These are phyloP conservation scores for Eremochloa ophiuroides DNA, from an alignment of 176 grass and related monocot genomes.

Conservation along the genomic window DNA sequence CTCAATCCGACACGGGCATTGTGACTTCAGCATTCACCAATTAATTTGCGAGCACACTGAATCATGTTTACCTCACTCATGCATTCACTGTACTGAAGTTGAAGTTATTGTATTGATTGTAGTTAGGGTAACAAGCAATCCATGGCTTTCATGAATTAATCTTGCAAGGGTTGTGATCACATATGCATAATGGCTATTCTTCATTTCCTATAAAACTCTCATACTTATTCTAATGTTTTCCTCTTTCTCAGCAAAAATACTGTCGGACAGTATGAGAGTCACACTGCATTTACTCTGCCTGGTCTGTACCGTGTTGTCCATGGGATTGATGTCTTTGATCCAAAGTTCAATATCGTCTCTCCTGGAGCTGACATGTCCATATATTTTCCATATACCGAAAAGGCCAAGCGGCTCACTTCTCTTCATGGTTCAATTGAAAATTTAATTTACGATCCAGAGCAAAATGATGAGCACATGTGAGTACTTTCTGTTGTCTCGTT, in stretches of 20 bases:
- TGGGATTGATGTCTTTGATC: constrained; percentile 96
- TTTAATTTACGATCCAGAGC: constrained; percentile 73
- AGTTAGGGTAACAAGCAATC: background rate
- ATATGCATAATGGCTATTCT: background rate
- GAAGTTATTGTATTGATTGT: background rate
- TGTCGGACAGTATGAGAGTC: constrained; percentile 95
- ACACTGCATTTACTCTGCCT: constrained; percentile 82
- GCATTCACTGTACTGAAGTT: background rate
- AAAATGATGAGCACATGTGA: constrained; percentile 87
- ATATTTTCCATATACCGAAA: constrained; percentile 83
- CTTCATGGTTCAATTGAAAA: constrained; percentile 82
- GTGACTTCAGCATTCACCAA: background rate
- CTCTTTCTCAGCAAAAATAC: constrained; percentile 77
- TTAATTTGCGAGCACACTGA: background rate
- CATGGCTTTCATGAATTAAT: constrained; percentile 13
- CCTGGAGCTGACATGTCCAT: constrained; percentile 92
- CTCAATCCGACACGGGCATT: too few species aligned
- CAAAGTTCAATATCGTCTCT: constrained; percentile 97
- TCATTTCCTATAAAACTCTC: background rate
- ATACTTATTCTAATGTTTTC: background rate
- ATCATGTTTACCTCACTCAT: background rate
- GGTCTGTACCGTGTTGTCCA: constrained; percentile 82
- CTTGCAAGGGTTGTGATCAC: background rate
- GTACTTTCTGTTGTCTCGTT: constrained; percentile 22
- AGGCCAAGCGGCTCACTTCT: constrained; percentile 69